These are phyloP conservation scores for Ogataea dorogensis DNA, from an alignment of 805 yeast genomes.

Conservation along the genomic window DNA sequence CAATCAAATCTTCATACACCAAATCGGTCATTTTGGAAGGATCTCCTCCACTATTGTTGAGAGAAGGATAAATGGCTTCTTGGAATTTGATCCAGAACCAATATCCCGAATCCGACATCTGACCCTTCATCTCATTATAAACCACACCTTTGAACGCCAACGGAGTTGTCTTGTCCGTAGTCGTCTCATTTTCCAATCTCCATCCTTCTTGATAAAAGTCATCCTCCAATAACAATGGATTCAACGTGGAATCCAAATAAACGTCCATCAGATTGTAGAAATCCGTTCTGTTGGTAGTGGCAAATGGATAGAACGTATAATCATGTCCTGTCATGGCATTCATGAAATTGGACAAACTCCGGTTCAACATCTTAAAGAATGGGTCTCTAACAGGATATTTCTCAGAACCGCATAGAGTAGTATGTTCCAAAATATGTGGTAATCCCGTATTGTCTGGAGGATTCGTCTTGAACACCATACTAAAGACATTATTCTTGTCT, in stretches of 20 bases:
- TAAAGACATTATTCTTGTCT: conserved; percentile 84
- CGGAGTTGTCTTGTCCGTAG: conserved; percentile 57
- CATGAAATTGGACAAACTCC: conserved; percentile 95
- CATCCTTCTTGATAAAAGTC: conserved; percentile 97
- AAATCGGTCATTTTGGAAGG: conserved; percentile 77
- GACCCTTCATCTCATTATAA: conserved; percentile 98
- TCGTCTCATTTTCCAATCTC: conserved; percentile 78
- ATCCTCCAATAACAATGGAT: conserved; percentile 71
- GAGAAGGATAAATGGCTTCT: conserved; percentile 76
- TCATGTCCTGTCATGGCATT: conserved; percentile 99
- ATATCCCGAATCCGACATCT: conserved; percentile 84
- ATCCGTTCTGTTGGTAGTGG: conserved; percentile 86
- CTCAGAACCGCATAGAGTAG: conserved; percentile 90
- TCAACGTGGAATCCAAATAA: conserved; percentile 81
- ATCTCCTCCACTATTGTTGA: conserved; percentile 93
- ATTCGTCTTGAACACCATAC: conserved; percentile 86
- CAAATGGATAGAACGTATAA: conserved; percentile 92
- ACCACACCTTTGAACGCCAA: conserved; percentile 91
- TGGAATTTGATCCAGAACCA: conserved; percentile 81
- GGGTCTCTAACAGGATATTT: conserved; percentile 96
- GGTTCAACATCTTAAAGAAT: conserved; percentile 92
- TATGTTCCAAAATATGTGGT: conserved; percentile 94
- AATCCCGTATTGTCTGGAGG: conserved; percentile 96
- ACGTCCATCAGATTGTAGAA: conserved; percentile 81
- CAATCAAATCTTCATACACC: conserved; percentile 68